These are phyloP conservation scores for Xylaria cubensis DNA, from an alignment of 495 filamentous ascomycete genomes.

Conservation along the genomic window DNA sequence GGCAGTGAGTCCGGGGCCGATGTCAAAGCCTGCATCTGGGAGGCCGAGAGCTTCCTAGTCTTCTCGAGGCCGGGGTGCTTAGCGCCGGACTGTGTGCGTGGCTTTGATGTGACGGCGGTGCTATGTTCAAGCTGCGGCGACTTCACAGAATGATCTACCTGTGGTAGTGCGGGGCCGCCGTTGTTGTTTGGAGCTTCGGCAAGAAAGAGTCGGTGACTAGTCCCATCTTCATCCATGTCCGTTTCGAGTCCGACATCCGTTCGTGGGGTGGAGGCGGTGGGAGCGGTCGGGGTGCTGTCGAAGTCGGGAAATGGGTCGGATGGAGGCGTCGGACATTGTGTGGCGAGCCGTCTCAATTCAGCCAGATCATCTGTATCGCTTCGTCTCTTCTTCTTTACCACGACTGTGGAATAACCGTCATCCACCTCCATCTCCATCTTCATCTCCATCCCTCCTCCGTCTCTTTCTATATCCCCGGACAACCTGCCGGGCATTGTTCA, in stretches of 20 bases:
- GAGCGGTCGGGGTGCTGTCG: slow-evolving; percentile 33
- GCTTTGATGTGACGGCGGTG: slow-evolving; percentile 21
- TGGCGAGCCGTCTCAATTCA: slow-evolving; percentile 4
- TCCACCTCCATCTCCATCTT: not conserved
- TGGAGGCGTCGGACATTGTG: slow-evolving; percentile 26
- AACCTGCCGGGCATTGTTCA: slow-evolving; percentile 27
- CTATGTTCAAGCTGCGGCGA: slow-evolving; percentile 9
- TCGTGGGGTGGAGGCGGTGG: slow-evolving; percentile 15
- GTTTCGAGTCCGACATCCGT: slow-evolving; percentile 1
- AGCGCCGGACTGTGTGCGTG: slow-evolving; percentile 32
- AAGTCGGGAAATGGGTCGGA: slow-evolving; percentile 39
- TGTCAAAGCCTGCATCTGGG: slow-evolving; percentile 61
- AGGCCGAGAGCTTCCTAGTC: slow-evolving; percentile 61
- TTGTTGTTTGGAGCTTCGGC: not conserved
- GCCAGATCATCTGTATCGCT: not conserved
- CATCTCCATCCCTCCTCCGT: slow-evolving; percentile 10
- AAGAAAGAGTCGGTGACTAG: not conserved
- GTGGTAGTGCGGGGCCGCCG: not conserved
- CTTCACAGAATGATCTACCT: not conserved
- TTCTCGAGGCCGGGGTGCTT: slow-evolving; percentile 38
- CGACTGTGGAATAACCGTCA: not conserved
- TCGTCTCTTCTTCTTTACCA: slow-evolving; percentile 5
- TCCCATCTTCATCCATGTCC: not conserved
- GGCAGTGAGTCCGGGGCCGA: slow-evolving; percentile 60
- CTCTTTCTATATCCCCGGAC: slow-evolving; percentile 21